Evolutionary conservation across 768 basidiomycete species (phyloP), one percentile per base, ranked within the genome.

Genomic region (Kockovaella imperatae): DNA sequence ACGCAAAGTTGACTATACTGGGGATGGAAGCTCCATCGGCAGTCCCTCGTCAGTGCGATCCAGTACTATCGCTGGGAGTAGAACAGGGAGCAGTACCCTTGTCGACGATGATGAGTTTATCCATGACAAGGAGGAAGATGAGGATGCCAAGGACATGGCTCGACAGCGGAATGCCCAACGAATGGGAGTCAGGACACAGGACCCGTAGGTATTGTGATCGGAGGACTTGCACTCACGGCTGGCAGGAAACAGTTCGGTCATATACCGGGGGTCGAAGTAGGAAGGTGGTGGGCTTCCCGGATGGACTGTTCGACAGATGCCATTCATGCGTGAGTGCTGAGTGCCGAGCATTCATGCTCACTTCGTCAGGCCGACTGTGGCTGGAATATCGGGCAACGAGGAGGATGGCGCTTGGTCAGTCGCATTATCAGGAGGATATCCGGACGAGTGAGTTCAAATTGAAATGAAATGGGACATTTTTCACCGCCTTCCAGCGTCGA

Each of bases 221-320:
- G 42, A 44, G 55, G 41, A 25, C 42, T 59, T 42, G 47, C 1
- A 50, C 40, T 29, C 38, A 45, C 14, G 34, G 25, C 14, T 35
- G 35, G 28, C 47, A 49, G 68, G 45, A 90, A 88, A 72, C 77
- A 73, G 2, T 90, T 80, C 68, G 90, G 90, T 0, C 58, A 75
- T 28, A 91, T 95, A 48, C 87, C 87, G 5, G 86, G 79, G 2
- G 69, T 93, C 17, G 75, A 76, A 21, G 80, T 89, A 14, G 88
- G 87, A 2, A 81, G 81, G 21, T 86, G 84, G 82, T 95, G 87
- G 87, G 77, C 79, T 47, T 78, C 76, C 44, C 53, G 29, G 35
- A 79, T 80, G 45, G 74, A 77, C 45, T 76, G 75, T 35, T 90
- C 87, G 56, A 86, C 85, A 1, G 88, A 86, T 67, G 77, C 88